Conservation (phyloP, 208 protist species). For the Crithidia mellificae region DNA sequence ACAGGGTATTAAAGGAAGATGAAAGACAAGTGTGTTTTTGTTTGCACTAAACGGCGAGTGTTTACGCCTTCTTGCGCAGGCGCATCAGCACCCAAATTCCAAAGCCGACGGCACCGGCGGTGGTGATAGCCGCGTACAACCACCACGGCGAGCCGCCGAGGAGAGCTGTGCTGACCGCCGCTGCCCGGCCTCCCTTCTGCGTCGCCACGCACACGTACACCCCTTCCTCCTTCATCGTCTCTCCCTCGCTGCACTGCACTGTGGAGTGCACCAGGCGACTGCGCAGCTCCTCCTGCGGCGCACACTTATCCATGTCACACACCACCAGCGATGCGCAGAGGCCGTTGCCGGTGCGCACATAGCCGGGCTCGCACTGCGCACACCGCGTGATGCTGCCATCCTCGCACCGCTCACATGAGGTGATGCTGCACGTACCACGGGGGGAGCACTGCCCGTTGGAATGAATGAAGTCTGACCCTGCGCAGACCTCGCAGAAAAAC, state of each 20-base stretch:
- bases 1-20: neutral
- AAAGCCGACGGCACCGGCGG: neutral
- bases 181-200: neutral
- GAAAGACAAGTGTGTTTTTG: neutral
- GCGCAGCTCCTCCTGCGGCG: conserved; percentile 7
- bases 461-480: conserved; percentile 5
- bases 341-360: conserved; percentile 19
- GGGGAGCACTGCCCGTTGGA: conserved; percentile 20
- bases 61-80: neutral
- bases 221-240: neutral
- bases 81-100: neutral
- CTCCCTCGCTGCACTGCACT: conserved; percentile 1
- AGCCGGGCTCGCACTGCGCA: conserved; percentile 10
- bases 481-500: conserved; percentile 22
- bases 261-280: conserved; percentile 2
- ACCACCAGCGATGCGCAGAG: conserved; percentile 19
- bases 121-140: neutral
- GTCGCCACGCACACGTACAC: conserved; percentile 13
- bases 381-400: conserved; percentile 14
- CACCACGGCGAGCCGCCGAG: conserved; percentile 11
- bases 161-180: neutral
- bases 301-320: conserved; percentile 23
- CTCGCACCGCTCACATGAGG: conserved; percentile 16
- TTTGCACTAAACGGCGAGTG: neutral
- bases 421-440: conserved; percentile 19